Percentiles rank a stretch among this genome's conserved stretches.
Conservation (phyloP, 2,329 filamentous ascomycete species). For the Fusarium avenaceum region DNA sequence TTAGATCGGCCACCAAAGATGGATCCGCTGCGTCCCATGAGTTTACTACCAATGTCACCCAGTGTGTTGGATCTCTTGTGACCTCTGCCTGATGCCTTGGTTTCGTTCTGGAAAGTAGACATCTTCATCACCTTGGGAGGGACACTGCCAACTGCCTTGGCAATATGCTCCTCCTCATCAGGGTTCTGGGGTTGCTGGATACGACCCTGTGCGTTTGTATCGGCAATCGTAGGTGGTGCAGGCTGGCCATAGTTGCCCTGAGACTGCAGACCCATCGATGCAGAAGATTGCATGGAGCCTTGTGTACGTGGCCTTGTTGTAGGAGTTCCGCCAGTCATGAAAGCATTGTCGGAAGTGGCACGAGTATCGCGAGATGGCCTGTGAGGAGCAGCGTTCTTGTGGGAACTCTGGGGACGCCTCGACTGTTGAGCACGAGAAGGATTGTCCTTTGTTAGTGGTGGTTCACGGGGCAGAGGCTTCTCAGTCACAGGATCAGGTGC, state of each 20-base stretch:
- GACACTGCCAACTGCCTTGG: slow-evolving; percentile 72
- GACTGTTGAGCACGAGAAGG: slow-evolving; percentile 56
- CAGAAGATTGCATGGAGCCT: slow-evolving; percentile 79
- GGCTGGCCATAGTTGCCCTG: slow-evolving; percentile 86
- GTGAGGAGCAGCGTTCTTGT: slow-evolving; percentile 53
- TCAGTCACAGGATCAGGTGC: slow-evolving; percentile 57
- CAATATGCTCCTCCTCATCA: slow-evolving; percentile 76
- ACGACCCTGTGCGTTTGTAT: slow-evolving; percentile 89
- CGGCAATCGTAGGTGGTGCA: slow-evolving; percentile 85
- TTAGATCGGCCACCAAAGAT: slow-evolving; percentile 76
- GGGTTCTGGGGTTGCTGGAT: slow-evolving; percentile 79
- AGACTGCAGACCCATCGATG: slow-evolving; percentile 73
- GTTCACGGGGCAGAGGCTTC: slow-evolving; percentile 72
- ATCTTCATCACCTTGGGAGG: slow-evolving; percentile 71
- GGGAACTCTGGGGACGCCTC: slow-evolving; percentile 63
- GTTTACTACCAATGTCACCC: slow-evolving; percentile 84
- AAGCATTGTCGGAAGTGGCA: slow-evolving; percentile 57
- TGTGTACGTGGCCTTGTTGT: slow-evolving; percentile 80
- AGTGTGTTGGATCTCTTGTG: slow-evolving; percentile 82
- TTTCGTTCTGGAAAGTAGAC: slow-evolving; percentile 68
- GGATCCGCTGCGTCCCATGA: slow-evolving; percentile 87
- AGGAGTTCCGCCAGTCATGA: slow-evolving; percentile 60
- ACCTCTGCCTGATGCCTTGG: slow-evolving; percentile 64
- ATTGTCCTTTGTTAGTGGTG: slow-evolving; percentile 61
- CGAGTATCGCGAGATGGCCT: slow-evolving; percentile 53